Base-by-base conservation (phyloP, 495 filamentous ascomycete species). In the Aspergillus indologenus region DNA sequence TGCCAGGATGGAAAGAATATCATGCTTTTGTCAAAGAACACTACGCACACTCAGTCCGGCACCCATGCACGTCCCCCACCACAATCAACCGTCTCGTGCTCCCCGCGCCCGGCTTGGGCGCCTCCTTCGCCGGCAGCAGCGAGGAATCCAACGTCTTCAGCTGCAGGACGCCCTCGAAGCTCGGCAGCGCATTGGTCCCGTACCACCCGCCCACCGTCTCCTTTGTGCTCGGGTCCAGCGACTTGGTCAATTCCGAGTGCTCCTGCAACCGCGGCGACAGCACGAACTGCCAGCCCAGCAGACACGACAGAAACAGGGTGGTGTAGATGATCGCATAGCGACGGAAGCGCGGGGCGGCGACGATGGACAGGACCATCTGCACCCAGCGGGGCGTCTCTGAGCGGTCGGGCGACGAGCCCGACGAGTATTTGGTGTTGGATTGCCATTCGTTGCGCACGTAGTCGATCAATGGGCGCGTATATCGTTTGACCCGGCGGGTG, bases 11-110 rank as follows among this genome's bases (percentile, higher is more conserved):
- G 21, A 43, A 45, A 50, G 23, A 21, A 23, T 23, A 42, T n/a
- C n/a, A 24, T 31, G 12, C 15, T n/a, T 23, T 34, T 0, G 0
- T 17, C 15, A 53, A 7, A 46, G 44, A 42, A 42, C 20, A 42
- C 54, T 23, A 43, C 81, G 45, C 69, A 85, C 83, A 77, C 55
- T 89, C 81, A 21, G 79, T 60, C 49, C 83, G 81, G 67, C 92
- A 92, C 7, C 92, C 93, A 79, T 98, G 93, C 5, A 96, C 89
- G 75, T 98, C 93, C 12, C 93, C 92, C 31, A 98, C 77, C 49
- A 97, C 67, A 9, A 98, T 73, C 21, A 98, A 76, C 50, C 85
- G 64, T 47, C 63, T 46, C 22, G n/a, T 20, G 22, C 31, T 63
- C 12, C 21, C 12, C 43, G 55, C 8, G 8, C 51, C 51, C 4